Conservation (phyloP, 768 basidiomycete species). For the Tulasnella sp. region DNA sequence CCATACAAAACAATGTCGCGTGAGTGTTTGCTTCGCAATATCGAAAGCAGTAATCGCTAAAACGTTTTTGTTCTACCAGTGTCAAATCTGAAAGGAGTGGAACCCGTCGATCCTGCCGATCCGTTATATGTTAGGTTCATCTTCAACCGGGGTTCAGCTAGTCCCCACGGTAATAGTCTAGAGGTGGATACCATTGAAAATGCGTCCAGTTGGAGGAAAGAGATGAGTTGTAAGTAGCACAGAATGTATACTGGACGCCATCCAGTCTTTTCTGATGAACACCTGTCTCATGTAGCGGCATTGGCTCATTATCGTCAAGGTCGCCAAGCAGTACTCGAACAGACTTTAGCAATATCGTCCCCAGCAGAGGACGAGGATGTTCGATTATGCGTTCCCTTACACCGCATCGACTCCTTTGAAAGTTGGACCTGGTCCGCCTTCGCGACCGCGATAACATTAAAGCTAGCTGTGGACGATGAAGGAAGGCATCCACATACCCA, state of each 20-base stretch:
- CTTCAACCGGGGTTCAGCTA: slow-evolving; percentile 25
- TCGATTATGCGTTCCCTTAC: slow-evolving; percentile 37
- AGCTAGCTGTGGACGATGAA: slow-evolving; percentile 3
- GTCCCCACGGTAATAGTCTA: slow-evolving; percentile 24
- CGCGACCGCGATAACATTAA: slow-evolving; percentile 13
- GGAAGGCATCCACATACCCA: not conserved
- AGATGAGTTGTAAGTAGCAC: slow-evolving; percentile 35
- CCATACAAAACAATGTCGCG: slow-evolving; percentile 43
- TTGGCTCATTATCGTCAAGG: slow-evolving; percentile 37
- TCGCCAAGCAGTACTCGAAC: slow-evolving; percentile 23
- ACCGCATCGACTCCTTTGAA: slow-evolving; percentile 27
- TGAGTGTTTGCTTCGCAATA: slow-evolving; percentile 26
- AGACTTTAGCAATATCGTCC: slow-evolving; percentile 22
- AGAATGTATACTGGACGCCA: too few relatives aligned
- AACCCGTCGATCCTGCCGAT: slow-evolving; percentile 35
- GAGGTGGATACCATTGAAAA: slow-evolving; percentile 52
- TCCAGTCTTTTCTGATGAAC: too few relatives aligned
- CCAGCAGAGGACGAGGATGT: slow-evolving; percentile 31
- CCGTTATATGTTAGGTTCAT: slow-evolving; percentile 34
- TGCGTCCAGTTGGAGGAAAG: slow-evolving; percentile 39
- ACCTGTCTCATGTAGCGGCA: too few relatives aligned
- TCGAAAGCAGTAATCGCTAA: too few relatives aligned
- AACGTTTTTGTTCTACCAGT: slow-evolving; percentile 30
- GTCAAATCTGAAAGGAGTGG: slow-evolving; percentile 36
- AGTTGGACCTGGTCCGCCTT: slow-evolving; percentile 13